Conservation (phyloP, 2,329 filamentous ascomycete species). For the Ophiostoma populinum region DNA sequence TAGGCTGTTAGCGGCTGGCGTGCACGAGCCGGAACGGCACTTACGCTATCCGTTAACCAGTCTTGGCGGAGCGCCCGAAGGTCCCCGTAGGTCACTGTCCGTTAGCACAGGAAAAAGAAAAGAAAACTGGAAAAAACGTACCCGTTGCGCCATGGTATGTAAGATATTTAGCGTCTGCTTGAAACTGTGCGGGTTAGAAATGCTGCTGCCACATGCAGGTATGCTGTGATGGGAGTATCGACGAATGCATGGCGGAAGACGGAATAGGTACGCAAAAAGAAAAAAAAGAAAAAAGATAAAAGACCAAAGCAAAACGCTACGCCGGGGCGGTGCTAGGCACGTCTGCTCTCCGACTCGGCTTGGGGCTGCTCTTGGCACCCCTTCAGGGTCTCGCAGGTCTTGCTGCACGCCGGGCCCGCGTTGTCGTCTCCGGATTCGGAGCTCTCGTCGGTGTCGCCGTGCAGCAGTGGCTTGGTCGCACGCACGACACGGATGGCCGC, state of each 20-base stretch:
- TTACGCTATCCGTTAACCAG: slow-evolving; percentile 92
- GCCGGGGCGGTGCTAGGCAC: too few relatives aligned
- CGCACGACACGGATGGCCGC: too few relatives aligned
- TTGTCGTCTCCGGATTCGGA: too few relatives aligned
- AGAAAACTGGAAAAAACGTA: background rate
- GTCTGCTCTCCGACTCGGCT: too few relatives aligned
- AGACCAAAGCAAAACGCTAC: background rate
- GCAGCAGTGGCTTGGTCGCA: too few relatives aligned
- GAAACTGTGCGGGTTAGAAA: background rate
- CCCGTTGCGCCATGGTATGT: slow-evolving; percentile 5
- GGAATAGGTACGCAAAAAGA: background rate
- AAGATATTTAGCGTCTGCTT: slow-evolving; percentile 4
- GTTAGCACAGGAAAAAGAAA: background rate
- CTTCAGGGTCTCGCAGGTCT: too few relatives aligned
- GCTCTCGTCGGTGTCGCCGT: too few relatives aligned
- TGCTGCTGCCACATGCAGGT: too few relatives aligned
- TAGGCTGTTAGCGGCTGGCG: slow-evolving; percentile 20
- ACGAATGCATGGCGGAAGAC: background rate
- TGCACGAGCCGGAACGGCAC: slow-evolving; percentile 14
- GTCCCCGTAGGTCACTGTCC: slow-evolving; percentile 69
- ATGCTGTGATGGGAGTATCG: too few relatives aligned
- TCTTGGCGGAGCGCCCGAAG: slow-evolving; percentile 76
- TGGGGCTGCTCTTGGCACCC: too few relatives aligned
- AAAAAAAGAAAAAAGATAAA: background rate
- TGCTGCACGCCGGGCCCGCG: too few relatives aligned